Evolutionary conservation across 192 early-diverging fungal species (phyloP).

Genomic region (Coemansia sp.): DNA sequence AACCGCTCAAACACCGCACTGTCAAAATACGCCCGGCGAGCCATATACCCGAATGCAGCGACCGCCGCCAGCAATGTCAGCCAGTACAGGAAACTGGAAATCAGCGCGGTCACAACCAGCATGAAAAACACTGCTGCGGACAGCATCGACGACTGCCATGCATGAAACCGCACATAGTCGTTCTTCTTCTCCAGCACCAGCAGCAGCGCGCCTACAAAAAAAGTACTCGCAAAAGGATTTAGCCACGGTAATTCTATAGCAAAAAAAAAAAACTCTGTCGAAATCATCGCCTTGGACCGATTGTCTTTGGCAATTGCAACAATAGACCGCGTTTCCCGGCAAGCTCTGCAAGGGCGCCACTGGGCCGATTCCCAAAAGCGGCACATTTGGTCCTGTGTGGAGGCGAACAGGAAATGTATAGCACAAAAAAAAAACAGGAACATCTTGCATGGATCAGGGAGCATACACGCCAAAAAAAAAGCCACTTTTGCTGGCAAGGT

Average conservation of each 20-base stretch:
- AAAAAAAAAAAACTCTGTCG: too few species aligned
- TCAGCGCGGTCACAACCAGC: conserved; percentile 37
- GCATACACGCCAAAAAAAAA: conserved; percentile 7
- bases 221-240: conserved; percentile 21
- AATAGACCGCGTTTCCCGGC: neutral
- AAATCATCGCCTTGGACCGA: neutral
- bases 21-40: conserved; percentile 67
- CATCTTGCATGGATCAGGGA: neutral
- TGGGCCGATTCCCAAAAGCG: neutral
- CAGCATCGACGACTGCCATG: conserved; percentile 54
- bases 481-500: neutral
- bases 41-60: conserved; percentile 27
- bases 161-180: conserved; percentile 57
- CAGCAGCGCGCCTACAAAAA: conserved; percentile 65
- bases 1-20: conserved; percentile 70
- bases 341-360: conserved; percentile 7
- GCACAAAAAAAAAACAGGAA: neutral
- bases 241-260: neutral
- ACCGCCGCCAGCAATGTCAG: conserved; percentile 21
- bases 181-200: conserved; percentile 76
- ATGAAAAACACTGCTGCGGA: conserved; percentile 24
- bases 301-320: neutral
- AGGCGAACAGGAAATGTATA: neutral
- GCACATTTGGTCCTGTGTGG: neutral
- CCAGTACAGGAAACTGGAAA: conserved; percentile 43